Percentiles rank a stretch among this genome's conserved stretches.
These are phyloP conservation scores for Trametes cubensis DNA, from an alignment of 768 basidiomycete genomes.

Conservation along the genomic window DNA sequence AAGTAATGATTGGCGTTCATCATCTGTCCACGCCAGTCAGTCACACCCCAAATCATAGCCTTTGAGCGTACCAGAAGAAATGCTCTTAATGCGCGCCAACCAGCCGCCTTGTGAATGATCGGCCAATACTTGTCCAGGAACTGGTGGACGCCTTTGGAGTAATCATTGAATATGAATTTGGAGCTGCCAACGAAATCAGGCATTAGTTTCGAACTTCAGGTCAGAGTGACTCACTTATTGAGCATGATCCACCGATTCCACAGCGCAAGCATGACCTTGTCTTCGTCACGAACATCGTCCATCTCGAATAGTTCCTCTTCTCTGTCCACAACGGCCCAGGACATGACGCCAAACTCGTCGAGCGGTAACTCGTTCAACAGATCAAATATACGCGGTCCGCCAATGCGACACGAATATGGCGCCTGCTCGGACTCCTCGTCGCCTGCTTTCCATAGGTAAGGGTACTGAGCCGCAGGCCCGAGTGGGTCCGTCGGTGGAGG, in stretches of 20 bases:
- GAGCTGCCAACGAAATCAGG: slow-evolving; percentile 48
- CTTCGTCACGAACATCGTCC: slow-evolving; percentile 71
- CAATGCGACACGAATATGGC: slow-evolving; percentile 63
- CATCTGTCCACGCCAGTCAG: slow-evolving; percentile 42
- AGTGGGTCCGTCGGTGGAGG: slow-evolving; percentile 27
- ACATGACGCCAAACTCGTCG: slow-evolving; percentile 63
- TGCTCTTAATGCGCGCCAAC: slow-evolving; percentile 62
- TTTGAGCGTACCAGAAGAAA: slow-evolving; percentile 56
- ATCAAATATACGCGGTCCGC: slow-evolving; percentile 67
- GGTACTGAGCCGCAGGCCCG: slow-evolving; percentile 29
- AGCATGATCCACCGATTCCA: slow-evolving; percentile 78
- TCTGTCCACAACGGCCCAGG: slow-evolving; percentile 69
- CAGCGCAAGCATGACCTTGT: slow-evolving; percentile 77
- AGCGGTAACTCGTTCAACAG: slow-evolving; percentile 60
- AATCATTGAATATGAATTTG: slow-evolving; percentile 54
- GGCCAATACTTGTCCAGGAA: slow-evolving; percentile 67
- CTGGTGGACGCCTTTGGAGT: slow-evolving; percentile 50
- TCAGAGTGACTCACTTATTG: slow-evolving; percentile 45
- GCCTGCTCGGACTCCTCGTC: slow-evolving; percentile 5
- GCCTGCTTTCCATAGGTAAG: slow-evolving; percentile 21
- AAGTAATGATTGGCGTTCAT: slow-evolving; percentile 59
- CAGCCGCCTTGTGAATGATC: slow-evolving; percentile 71
- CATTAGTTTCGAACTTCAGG: neutral
- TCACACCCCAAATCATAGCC: neutral
- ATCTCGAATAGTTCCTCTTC: slow-evolving; percentile 79